Evolutionary conservation across 371 early-diverging fungal genomes (phyloP), one percentile per base, ranked within the genome.

Genomic region (Zopfochytrium polystomum): DNA sequence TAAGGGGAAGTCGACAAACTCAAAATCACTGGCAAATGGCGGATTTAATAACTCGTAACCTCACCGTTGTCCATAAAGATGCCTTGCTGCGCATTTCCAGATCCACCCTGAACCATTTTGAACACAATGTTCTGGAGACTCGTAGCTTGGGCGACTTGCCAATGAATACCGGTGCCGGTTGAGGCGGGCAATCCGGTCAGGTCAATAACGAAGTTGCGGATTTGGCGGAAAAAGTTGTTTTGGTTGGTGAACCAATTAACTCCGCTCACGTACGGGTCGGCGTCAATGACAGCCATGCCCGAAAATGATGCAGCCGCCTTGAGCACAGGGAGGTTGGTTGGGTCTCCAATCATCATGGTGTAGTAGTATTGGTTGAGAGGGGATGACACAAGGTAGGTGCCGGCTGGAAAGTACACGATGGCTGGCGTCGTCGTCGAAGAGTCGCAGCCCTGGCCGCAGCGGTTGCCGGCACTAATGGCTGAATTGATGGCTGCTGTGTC

Each of bases 41-140:
- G n/a, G n/a, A n/a, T n/a, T n/a, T n/a, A n/a, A n/a, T n/a, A n/a
- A n/a, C n/a, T n/a, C n/a, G n/a, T n/a, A 68, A 52, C 47, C 53
- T 55, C 49, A 31, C 69, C 69, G 44, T 68, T 68, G n/a, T 68
- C 69, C 70, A 68, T 68, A 32, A 45, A n/a, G n/a, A n/a, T n/a
- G n/a, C n/a, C n/a, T n/a, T n/a, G n/a, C n/a, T n/a, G n/a, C n/a
- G n/a, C n/a, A 68, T 45, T 63, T 5, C 42, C 50, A 15, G 68
- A 43, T 9, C 48, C 60, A 29, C n/a, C 33, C 20, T 61, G 50
- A 32, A 53, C 47, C 67, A 67, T 62, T 27, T 50, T 38, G 48
- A 67, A 68, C 22, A 34, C 67, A 26, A 67, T 26, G 55, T 67
- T 65, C 1, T 27, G 47, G n/a, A 67, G 55, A 23, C 54, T 52